phyloP scores from a whole-genome alignment of 805 yeast genomes.

The Danielozyma ontarioensis region DNA sequence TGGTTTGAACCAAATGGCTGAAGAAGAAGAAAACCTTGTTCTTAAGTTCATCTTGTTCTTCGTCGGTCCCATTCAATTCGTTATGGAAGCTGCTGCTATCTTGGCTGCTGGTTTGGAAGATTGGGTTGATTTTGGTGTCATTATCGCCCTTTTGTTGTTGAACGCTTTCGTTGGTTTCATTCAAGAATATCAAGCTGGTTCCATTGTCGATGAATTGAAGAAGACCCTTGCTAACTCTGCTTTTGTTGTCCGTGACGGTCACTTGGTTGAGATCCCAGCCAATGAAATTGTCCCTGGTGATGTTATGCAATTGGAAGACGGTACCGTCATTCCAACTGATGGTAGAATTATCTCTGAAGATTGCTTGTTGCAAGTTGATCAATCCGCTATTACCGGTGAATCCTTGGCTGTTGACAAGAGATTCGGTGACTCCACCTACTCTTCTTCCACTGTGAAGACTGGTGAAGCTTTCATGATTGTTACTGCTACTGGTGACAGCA shows the following conservation, averaged over 20 bases:
- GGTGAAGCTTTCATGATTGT: slow-evolving; percentile 95
- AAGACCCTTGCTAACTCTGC: slow-evolving; percentile 92
- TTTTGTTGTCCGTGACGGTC: slow-evolving; percentile 77
- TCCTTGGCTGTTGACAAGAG: slow-evolving; percentile 92
- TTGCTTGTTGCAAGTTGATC: slow-evolving; percentile 85
- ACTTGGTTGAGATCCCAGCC: slow-evolving; percentile 68
- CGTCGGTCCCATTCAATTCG: slow-evolving; percentile 95
- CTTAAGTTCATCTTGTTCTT: slow-evolving; percentile 82
- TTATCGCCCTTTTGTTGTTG: slow-evolving; percentile 77
- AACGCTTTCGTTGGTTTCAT: slow-evolving; percentile 94
- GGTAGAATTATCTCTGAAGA: slow-evolving; percentile 86
- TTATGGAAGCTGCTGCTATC: slow-evolving; percentile 95
- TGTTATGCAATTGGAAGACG: slow-evolving; percentile 86
- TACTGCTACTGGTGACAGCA: slow-evolving; percentile 91
- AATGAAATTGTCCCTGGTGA: slow-evolving; percentile 94
- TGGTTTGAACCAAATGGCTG: slow-evolving; percentile 88
- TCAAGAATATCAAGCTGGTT: slow-evolving; percentile 97
- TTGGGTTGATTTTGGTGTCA: slow-evolving; percentile 99
- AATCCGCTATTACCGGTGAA: slow-evolving; percentile 97
- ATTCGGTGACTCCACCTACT: slow-evolving; percentile 80
- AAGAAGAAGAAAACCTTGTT: slow-evolving; percentile 75
- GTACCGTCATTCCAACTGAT: slow-evolving; percentile 89
- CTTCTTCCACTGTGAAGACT: slow-evolving; percentile 91
- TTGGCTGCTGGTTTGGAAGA: slow-evolving; percentile 95
- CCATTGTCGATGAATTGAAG: slow-evolving; percentile 93